Percentiles rank a stretch among this genome's conserved stretches.
These are phyloP conservation scores for Xylariaceae sp. DNA, from an alignment of 2,329 filamentous ascomycete genomes.

Conservation along the genomic window DNA sequence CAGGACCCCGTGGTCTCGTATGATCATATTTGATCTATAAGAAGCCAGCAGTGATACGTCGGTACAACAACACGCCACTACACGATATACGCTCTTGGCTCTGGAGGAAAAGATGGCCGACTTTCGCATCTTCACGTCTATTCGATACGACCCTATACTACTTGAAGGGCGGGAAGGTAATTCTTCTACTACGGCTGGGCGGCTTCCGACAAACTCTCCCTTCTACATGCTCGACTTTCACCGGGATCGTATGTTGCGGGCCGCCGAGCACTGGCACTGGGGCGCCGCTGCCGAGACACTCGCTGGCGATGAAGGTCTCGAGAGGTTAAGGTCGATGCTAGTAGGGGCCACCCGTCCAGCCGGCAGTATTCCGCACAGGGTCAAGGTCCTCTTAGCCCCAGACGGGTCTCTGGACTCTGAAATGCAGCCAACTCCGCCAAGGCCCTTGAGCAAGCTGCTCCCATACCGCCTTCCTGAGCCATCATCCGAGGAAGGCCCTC, in stretches of 20 bases:
- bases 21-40: too few species aligned
- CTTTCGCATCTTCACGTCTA: conserved; percentile 61
- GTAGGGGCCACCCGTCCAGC: conserved; percentile 18
- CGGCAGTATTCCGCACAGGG: conserved; percentile 31
- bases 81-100: too few species aligned
- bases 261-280: conserved; percentile 52
- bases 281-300: conserved; percentile 35
- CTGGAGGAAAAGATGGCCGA: conserved; percentile 18
- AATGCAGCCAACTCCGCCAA: conserved; percentile 18
- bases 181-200: conserved; percentile 36
- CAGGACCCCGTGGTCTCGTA: too few species aligned
- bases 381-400: conserved; percentile 48
- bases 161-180: conserved; percentile 29
- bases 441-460: conserved; percentile 39
- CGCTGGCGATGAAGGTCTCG: conserved; percentile 38
- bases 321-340: conserved; percentile 33
- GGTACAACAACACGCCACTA: too few species aligned
- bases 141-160: conserved; percentile 62
- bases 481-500: conserved; percentile 9
- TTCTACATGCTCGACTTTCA: conserved; percentile 79
- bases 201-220: conserved; percentile 49
- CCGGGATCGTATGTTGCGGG: conserved; percentile 66
- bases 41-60: too few species aligned
- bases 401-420: conserved; percentile 40
- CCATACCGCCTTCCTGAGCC: conserved; percentile 48